Evolutionary conservation across 108 stramenopile species (phyloP).

Genomic region (Skeletonema costatum): DNA sequence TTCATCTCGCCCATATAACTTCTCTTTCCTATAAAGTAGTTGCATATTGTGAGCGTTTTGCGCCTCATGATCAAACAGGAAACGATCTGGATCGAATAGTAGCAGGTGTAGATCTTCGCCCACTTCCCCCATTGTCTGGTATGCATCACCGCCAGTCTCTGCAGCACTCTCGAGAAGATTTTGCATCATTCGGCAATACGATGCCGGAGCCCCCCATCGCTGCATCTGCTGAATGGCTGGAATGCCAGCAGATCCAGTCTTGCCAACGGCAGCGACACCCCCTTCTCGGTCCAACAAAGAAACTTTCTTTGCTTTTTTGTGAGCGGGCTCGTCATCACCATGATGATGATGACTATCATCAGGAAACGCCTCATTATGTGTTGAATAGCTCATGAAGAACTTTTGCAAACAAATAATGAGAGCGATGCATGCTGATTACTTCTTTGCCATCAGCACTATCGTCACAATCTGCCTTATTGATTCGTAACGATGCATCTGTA

Average conservation of each 20-base stretch:
- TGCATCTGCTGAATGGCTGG: neutral
- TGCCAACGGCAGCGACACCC: neutral
- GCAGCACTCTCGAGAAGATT: conserved; percentile 7
- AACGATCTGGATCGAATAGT: conserved; percentile 18
- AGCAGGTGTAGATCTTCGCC: conserved; percentile 24
- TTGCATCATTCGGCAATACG: conserved; percentile 4
- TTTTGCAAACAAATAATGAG: too few species aligned
- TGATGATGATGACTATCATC: too few species aligned
- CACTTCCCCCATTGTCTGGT: conserved; percentile 5
- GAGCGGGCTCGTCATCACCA: too few species aligned
- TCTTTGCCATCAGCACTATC: too few species aligned
- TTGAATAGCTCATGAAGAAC: too few species aligned
- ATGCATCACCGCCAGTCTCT: neutral
- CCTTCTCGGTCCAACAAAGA: neutral
- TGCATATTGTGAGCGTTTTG: neutral
- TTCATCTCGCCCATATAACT: conserved; percentile 32
- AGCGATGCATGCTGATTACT: too few species aligned
- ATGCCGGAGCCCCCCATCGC: neutral
- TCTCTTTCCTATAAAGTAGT: neutral
- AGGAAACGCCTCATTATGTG: too few species aligned
- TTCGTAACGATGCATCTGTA: too few species aligned
- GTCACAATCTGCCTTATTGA: too few species aligned
- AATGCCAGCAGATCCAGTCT: neutral
- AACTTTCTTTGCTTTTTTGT: too few species aligned
- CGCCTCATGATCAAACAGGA: conserved; percentile 12